Evolutionary conservation across 352 stramenopile genomes (phyloP), one percentile per base, ranked within the genome.

Genomic region (Globisporangium perplexum): DNA sequence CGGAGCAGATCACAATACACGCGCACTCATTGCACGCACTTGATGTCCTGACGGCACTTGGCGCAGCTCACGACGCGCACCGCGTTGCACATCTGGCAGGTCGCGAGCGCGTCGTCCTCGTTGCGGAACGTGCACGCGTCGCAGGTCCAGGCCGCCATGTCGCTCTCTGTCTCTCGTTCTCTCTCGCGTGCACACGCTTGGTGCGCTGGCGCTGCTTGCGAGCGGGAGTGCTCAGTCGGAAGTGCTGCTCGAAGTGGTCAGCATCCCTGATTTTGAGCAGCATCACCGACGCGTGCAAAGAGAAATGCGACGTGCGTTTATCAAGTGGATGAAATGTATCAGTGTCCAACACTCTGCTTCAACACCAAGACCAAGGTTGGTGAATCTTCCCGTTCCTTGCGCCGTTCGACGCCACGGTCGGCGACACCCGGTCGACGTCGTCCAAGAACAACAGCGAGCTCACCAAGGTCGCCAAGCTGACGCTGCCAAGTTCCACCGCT

Each of bases 81-180:
- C 24, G 63, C 59, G n/a, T 66, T 63, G 61, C 75, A 86, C 15
- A 72, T 65, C 0, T 57, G 57, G 50, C 75, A 86, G 18, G 51
- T 68, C 23, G 53, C 59, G 15, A 65, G 60, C 26, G 47, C 44
- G 15, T 75, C 63, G 42, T 72, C 64, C 6, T 63, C 62, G 39
- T 83, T 86, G 47, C 57, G 24, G 36, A 76, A 76, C 42, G 71
- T 81, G 54, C 75, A 86, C 23, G 53, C 38, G 35, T 24, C 53
- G 36, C 53, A 59, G 35, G 24, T 59, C 53, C 53, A 59, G 30
- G 45, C 53, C 17, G 23, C 20, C 53, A 59, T 59, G 3, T 43
- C 36, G 20, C 14, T 18, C 12, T 41, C 30, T 33, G 4, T 33
- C 7, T 33, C 30, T 33, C 7, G 7, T 7, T 33, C 4, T 33